These are phyloP conservation scores for Beta macrorhiza DNA, from an alignment of 179 eudicot genomes.

Conservation along the genomic window DNA sequence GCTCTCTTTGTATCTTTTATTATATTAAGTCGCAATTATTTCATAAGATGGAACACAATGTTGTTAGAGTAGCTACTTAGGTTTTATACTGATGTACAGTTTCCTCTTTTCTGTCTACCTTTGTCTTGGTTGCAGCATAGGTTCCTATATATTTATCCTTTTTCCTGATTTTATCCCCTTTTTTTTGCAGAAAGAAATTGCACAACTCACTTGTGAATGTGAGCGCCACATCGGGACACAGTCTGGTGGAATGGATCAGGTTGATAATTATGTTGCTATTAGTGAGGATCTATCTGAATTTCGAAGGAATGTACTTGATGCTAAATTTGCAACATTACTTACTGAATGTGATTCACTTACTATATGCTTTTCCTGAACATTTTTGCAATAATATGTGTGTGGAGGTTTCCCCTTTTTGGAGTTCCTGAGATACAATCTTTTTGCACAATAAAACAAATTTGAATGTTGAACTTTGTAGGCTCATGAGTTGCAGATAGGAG, in stretches of 20 bases:
- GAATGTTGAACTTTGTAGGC: no score
- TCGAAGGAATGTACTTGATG: no score
- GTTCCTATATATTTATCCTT: background rate
- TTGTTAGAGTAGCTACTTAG: background rate
- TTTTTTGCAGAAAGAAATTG: constrained; percentile 80
- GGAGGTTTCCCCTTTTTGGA: background rate
- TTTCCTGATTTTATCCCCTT: background rate
- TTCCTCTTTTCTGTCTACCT: background rate
- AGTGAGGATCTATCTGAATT: background rate
- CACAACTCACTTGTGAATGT: constrained; percentile 95
- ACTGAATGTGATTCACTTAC: background rate
- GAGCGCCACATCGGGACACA: constrained; percentile 98
- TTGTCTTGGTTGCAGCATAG: constrained; percentile 7
- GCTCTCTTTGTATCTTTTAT: background rate
- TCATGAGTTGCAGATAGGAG: no score
- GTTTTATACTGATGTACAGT: background rate
- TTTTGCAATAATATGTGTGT: background rate
- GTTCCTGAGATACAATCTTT: background rate
- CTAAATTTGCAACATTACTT: background rate
- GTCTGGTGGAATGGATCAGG: constrained; percentile 99
- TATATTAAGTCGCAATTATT: background rate
- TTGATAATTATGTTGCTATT: constrained; percentile 21
- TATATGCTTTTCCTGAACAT: background rate
- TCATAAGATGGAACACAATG: background rate
- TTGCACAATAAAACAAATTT: background rate